Percentiles rank a stretch among this genome's conserved stretches.
These are phyloP conservation scores for Ophiostoma sp. DNA, from an alignment of 2,329 filamentous ascomycete species.

Conservation along the genomic window DNA sequence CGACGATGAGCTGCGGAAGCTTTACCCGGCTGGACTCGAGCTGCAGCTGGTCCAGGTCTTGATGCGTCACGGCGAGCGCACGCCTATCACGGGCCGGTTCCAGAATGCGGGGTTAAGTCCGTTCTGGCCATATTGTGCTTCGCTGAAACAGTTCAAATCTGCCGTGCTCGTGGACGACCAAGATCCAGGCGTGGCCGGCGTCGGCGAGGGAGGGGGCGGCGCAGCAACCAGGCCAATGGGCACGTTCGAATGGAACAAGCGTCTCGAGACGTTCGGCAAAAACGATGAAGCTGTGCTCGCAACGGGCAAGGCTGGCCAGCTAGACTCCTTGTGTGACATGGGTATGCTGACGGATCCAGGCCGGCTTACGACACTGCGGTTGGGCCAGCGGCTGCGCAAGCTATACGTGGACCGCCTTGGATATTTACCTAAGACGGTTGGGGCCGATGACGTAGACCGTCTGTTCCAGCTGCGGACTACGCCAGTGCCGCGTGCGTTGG, in stretches of 20 bases:
- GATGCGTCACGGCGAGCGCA: conserved; percentile 73
- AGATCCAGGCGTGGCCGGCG: conserved; percentile 42
- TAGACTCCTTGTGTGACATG: conserved; percentile 76
- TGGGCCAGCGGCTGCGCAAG: conserved; percentile 61
- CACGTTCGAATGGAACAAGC: conserved; percentile 58
- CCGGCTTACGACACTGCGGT: conserved; percentile 62
- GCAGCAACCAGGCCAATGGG: conserved; percentile 37
- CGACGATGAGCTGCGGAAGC: conserved; percentile 66
- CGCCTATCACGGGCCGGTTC: conserved; percentile 82
- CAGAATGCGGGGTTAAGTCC: conserved; percentile 63
- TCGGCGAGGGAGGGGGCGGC: conserved; percentile 31
- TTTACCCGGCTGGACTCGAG: conserved; percentile 76
- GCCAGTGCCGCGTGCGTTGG: conserved; percentile 67
- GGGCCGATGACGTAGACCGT: conserved; percentile 37
- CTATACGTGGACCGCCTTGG: conserved; percentile 70
- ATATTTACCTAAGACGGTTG: conserved; percentile 59
- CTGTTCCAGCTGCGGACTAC: conserved; percentile 69
- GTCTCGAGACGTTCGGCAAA: conserved; percentile 74
- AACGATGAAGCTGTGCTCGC: conserved; percentile 66
- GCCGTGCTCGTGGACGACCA: conserved; percentile 43
- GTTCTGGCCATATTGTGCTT: conserved; percentile 87
- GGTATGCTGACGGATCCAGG: conserved; percentile 72
- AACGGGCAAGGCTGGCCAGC: conserved; percentile 59
- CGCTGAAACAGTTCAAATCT: conserved; percentile 62
- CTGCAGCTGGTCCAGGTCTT: conserved; percentile 87